Base-by-base conservation (phyloP, 169 alveolate species). In the Cryptosporidium felis region DNA sequence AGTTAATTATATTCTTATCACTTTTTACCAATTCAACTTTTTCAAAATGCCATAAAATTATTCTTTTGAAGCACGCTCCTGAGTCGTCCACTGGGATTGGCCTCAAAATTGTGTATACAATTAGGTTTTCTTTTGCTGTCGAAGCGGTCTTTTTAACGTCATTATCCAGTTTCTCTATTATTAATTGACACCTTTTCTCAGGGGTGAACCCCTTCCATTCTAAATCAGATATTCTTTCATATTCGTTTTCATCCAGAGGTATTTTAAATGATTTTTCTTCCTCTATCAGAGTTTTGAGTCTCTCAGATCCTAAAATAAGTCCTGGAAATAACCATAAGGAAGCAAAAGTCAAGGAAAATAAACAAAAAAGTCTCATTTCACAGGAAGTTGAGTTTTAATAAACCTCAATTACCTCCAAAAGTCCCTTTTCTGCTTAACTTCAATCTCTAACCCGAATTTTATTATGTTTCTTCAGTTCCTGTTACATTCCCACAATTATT, bases 51-150 rank as follows among this genome's bases (percentile, higher is more conserved):
- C 85, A 74, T 18, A 74, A 16, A 53, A 74, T 74, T 2, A 74
- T 18, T 14, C 85, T 49, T 74, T 74, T 74, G 41, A 74, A 36
- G 41, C 85, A 74, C 28, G 51, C 32, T 8, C 85, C 85, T 21
- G 65, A 53, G 41, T 74, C 85, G n/a, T 74, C 85, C 3, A 74
- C 56, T 3, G 85, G 85, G 30, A 74, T 53, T 12, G 85, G 85
- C 21, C 85, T 74, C 5, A 74, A 42, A 9, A 74, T 28, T 34
- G 85, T 49, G 38, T 41, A 51, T 4, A 74, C 45, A 8, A 74
- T 26, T 14, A 74, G 26, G 42, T 74, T 74, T 12, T 53, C 49
- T 21, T 56, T 49, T 26, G 85, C 66, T 5, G 4, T 41, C 10
- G 41, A 32, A 32, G 34, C 23, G 1, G 85, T 23, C 18, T 14